Conservation (phyloP, 495 filamentous ascomycete species). For the Annulohypoxylon maeteangense region DNA sequence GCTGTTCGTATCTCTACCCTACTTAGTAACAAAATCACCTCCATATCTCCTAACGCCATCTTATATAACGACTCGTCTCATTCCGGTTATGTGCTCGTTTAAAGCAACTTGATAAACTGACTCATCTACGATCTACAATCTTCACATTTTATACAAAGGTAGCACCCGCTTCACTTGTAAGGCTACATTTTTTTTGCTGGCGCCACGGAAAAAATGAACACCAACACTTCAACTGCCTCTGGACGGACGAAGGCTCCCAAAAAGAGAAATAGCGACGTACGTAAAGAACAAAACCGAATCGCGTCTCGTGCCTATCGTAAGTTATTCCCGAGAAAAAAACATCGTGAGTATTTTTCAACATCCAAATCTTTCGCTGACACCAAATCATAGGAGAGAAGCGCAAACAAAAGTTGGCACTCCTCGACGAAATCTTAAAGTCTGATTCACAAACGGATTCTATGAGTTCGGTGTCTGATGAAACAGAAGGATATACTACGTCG, state of each 20-base stretch:
- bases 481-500: slow-evolving; percentile 40
- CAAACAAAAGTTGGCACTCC: slow-evolving; percentile 50
- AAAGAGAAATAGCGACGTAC: slow-evolving; percentile 46
- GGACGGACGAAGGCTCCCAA: slow-evolving; percentile 34
- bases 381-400: slow-evolving; percentile 47
- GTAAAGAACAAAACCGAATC: slow-evolving; percentile 51
- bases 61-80: slow-evolving; percentile 39
- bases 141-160: slow-evolving; percentile 1
- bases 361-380: slow-evolving; percentile 30
- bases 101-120: slow-evolving; percentile 25
- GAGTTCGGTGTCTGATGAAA: slow-evolving; percentile 49
- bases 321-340: slow-evolving; percentile 12
- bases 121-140: slow-evolving; percentile 3
- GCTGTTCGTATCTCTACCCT: slow-evolving; percentile 35
- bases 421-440: slow-evolving; percentile 47
- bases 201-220: slow-evolving; percentile 38
- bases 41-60: slow-evolving; percentile 32
- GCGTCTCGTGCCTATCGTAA: slow-evolving; percentile 51
- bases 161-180: not conserved
- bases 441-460: slow-evolving; percentile 47
- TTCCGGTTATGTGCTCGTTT: slow-evolving; percentile 21
- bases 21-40: slow-evolving; percentile 9
- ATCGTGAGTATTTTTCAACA: not conserved
- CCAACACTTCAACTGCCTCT: slow-evolving; percentile 23
- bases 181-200: slow-evolving; percentile 12